A percentile compares a stretch with the other conserved stretches of the same genome.
phyloP scores from a whole-genome alignment of 805 yeast species.

The Kodamaea laetipori region DNA sequence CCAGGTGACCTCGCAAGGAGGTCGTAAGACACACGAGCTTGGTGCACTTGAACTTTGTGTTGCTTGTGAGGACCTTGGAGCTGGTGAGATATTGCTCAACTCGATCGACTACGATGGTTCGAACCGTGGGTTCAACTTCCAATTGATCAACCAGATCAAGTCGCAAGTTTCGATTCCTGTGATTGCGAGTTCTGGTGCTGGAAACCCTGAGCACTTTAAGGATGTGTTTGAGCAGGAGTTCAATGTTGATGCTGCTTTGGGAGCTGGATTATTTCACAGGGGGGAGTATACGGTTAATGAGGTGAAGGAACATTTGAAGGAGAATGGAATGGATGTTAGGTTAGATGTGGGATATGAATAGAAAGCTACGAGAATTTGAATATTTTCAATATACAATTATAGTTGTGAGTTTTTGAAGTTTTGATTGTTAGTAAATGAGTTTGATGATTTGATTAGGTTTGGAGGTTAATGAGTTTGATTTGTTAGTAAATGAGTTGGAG shows the following conservation, averaged over 20 bases:
- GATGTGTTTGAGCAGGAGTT: conserved; percentile 80
- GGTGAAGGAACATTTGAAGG: conserved; percentile 68
- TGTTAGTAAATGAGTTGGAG: too few species aligned
- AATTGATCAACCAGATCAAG: conserved; percentile 78
- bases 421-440: too few species aligned
- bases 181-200: conserved; percentile 98
- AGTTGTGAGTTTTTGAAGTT: neutral
- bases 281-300: conserved; percentile 86
- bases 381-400: too few species aligned
- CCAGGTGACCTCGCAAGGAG: conserved; percentile 95
- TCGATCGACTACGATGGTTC: conserved; percentile 98
- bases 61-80: conserved; percentile 92
- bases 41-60: conserved; percentile 89
- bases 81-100: conserved; percentile 91
- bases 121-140: conserved; percentile 90
- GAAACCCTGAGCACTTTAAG: conserved; percentile 84
- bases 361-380: too few species aligned
- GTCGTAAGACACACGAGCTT: conserved; percentile 79
- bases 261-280: conserved; percentile 98
- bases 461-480: too few species aligned
- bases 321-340: conserved; percentile 65
- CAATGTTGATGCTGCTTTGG: conserved; percentile 92
- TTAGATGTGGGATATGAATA: conserved; percentile 52
- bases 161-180: conserved; percentile 82
- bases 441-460: too few species aligned